phyloP scores from a whole-genome alignment of 495 filamentous ascomycete species.

The Articulospora tetracladia region DNA sequence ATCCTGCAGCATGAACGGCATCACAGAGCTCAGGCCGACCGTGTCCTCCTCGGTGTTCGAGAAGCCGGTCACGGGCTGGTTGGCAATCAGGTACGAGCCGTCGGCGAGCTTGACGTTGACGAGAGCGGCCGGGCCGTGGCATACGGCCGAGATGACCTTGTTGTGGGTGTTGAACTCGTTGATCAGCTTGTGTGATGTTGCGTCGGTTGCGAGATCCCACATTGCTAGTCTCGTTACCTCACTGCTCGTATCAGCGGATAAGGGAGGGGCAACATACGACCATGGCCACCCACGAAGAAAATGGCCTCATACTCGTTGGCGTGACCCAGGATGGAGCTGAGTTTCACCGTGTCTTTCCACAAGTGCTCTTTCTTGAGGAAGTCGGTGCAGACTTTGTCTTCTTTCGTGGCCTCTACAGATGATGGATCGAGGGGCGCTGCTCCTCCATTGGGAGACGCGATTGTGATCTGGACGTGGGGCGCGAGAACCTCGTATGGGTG shows the following conservation, averaged over 20 bases:
- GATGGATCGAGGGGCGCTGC: conserved; percentile 60
- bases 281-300: conserved; percentile 74
- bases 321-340: conserved; percentile 46
- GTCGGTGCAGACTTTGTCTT: conserved; percentile 43
- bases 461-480: conserved; percentile 48
- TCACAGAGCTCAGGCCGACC: conserved; percentile 36
- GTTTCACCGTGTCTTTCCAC: conserved; percentile 59
- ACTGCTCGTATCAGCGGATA: too few species aligned
- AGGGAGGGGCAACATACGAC: conserved; percentile 43
- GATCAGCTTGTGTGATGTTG: conserved; percentile 50
- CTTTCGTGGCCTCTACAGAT: conserved; percentile 58
- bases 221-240: conserved; percentile 44
- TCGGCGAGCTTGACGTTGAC: conserved; percentile 48
- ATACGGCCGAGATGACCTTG: conserved; percentile 63
- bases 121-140: conserved; percentile 64
- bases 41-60: conserved; percentile 64
- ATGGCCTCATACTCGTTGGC: conserved; percentile 62
- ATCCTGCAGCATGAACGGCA: conserved; percentile 67
- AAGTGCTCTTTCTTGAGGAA: conserved; percentile 51
- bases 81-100: conserved; percentile 49
- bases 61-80: conserved; percentile 62
- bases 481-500: conserved; percentile 62
- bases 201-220: conserved; percentile 59
- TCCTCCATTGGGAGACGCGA: conserved; percentile 68
- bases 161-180: conserved; percentile 55